Base-by-base conservation (phyloP, 2,329 filamentous ascomycete species). In the Neoarthrinium moseri region DNA sequence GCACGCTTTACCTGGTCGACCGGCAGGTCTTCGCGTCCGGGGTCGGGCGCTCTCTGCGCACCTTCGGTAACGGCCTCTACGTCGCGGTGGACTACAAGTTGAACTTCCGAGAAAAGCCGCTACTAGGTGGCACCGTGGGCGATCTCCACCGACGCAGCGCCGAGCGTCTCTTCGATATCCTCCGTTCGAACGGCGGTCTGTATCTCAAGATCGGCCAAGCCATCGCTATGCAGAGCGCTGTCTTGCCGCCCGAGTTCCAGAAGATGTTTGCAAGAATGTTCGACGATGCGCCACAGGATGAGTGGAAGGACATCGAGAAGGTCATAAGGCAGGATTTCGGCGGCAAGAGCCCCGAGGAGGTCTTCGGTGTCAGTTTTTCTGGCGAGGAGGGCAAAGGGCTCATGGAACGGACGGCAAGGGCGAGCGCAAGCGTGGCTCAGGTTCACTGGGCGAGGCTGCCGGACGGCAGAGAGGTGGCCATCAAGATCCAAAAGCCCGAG, bases 131-230 rank as follows among this genome's bases (percentile, higher is more conserved):
- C 41, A 85, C 83, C 17, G 83, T 95, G 32, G 77, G 81, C 33
- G 88, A 90, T 48, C 71, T 97, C 41, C 94, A 99, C 68, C 73
- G 78, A 29, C 84, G 94, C 50, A 95, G 87, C 61, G 94, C 94
- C 0, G 83, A 91, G 69, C 78, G 89, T 21, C 72, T 97, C 29
- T 95, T 89, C 50, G 77, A 92, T 23, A 71, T 99, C 51, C 75
- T 97, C 54, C 80, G 89, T 21, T 73, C 81, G 45, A 99, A 99
- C 75, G 92, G 94, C 49, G 94, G 94, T 0, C 70, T 99, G 15
- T 99, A 97, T 63, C 76, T 97, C 62, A 99, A 99, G 77, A 96
- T 99, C 48, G 94, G 94, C 1, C 94, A 99, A 74, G 94, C 94
- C 4, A 92, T 99, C 55, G 94, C 92, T 12, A 97, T 97, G 94